phyloP scores from a whole-genome alignment of 176 grass and related monocot species.

The Oryza glaberrima region DNA sequence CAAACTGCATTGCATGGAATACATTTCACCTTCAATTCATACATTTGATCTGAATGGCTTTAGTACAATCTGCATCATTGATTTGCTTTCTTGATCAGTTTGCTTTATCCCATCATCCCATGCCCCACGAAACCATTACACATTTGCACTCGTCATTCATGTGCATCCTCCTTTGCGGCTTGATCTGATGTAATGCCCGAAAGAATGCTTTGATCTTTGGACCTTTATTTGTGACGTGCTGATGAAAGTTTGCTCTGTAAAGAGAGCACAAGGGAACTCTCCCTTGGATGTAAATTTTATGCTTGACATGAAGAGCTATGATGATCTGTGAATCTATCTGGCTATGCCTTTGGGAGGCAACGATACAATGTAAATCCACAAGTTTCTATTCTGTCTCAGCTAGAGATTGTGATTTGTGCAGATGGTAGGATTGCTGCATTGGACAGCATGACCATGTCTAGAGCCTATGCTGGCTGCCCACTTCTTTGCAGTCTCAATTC shows the following conservation, averaged over 20 bases:
- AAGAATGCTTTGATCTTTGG: not conserved
- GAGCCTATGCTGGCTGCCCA: not conserved
- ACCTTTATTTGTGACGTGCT: constrained; percentile 7
- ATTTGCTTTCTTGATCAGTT: not conserved
- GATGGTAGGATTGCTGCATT: not conserved
- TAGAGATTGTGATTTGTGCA: not conserved
- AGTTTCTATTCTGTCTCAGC: not conserved
- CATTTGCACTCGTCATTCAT: not conserved
- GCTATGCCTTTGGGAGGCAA: constrained; percentile 17
- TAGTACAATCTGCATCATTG: not conserved
- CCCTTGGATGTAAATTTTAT: not conserved
- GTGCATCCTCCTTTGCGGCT: not conserved
- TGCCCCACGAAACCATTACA: not conserved
- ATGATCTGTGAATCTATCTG: not conserved
- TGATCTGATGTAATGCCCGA: constrained; percentile 3
- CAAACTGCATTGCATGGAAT: not conserved
- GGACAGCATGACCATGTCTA: not conserved
- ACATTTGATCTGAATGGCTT: constrained; percentile 21
- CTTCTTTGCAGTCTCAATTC: not conserved
- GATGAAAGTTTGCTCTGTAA: constrained; percentile 12
- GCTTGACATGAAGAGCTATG: not conserved
- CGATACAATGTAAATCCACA: not conserved
- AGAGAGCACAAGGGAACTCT: not conserved
- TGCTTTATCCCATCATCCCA: not conserved
- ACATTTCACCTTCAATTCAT: not conserved